phyloP scores from a whole-genome alignment of 164 flowering plant species.

The Stephania cephalantha region DNA sequence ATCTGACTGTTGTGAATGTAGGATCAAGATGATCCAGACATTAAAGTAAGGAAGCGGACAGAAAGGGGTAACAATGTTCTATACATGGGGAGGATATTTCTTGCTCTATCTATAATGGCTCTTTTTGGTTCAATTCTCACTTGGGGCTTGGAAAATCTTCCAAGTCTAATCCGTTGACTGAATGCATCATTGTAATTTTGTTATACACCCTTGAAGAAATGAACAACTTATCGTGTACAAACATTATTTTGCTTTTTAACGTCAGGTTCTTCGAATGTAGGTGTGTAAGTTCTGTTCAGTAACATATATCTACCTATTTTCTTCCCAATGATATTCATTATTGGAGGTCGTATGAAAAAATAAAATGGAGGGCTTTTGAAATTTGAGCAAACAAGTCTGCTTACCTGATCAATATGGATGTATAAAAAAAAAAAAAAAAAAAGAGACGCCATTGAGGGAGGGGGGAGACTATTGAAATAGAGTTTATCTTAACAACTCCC shows the following conservation, averaged over 20 bases:
- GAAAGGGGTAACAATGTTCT: constrained; percentile 18
- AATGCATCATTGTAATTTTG: constrained; percentile 27
- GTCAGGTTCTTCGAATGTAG: no score
- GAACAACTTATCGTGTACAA: background rate
- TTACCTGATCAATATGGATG: no score
- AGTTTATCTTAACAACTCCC: no score
- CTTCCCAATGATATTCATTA: background rate
- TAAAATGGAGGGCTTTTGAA: background rate
- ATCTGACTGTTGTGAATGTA: constrained; percentile 9
- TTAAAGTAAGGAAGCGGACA: constrained; percentile 8
- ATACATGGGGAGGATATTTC: constrained; percentile 57
- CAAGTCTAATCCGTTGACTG: constrained; percentile 32
- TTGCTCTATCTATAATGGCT: constrained; percentile 50
- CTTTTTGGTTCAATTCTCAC: constrained; percentile 52
- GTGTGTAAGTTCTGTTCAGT: background rate
- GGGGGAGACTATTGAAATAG: no score
- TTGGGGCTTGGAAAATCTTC: constrained; percentile 62
- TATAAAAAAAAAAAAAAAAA: no score
- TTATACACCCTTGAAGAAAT: background rate
- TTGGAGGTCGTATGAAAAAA: background rate
- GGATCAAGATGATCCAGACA: constrained; percentile 19
- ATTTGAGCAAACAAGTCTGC: no score
- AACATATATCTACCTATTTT: background rate
- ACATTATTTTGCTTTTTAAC: background rate
- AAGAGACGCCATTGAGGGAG: no score